Evolutionary conservation across 495 filamentous ascomycete genomes (phyloP).

Genomic region (Astrothelium macrocarpum): DNA sequence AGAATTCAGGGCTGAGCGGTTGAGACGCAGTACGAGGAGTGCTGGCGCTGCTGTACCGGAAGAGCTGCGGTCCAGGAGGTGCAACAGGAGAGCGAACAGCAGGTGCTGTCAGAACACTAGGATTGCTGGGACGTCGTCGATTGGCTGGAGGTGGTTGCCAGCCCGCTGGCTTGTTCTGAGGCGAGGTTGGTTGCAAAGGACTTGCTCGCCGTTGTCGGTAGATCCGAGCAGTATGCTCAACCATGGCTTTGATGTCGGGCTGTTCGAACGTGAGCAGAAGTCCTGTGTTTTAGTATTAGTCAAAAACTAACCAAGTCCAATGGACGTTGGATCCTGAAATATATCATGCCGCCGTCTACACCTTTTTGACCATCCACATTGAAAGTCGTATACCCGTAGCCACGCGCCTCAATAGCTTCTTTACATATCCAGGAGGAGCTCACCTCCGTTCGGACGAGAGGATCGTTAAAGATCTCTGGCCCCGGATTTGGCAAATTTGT

Average conservation of each 20-base stretch:
- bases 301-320: neutral
- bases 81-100: neutral
- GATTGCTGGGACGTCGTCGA: neutral
- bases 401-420: slow-evolving; percentile 2
- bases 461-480: neutral
- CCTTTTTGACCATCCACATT: neutral
- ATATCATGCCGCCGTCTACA: neutral
- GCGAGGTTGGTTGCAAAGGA: neutral
- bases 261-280: neutral
- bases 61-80: neutral
- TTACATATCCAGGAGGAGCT: neutral
- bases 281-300: neutral
- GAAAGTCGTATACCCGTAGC: neutral
- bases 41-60: neutral
- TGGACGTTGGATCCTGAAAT: neutral
- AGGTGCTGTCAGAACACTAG: neutral
- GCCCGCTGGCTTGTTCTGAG: neutral
- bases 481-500: slow-evolving; percentile 3
- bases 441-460: neutral
- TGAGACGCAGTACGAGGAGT: neutral
- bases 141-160: neutral
- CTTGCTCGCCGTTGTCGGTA: neutral
- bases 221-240: neutral
- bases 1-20: neutral
- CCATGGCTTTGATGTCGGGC: neutral